Evolutionary conservation across 441 rosid genomes (phyloP).

Genomic region (Aleurites moluccanus): DNA sequence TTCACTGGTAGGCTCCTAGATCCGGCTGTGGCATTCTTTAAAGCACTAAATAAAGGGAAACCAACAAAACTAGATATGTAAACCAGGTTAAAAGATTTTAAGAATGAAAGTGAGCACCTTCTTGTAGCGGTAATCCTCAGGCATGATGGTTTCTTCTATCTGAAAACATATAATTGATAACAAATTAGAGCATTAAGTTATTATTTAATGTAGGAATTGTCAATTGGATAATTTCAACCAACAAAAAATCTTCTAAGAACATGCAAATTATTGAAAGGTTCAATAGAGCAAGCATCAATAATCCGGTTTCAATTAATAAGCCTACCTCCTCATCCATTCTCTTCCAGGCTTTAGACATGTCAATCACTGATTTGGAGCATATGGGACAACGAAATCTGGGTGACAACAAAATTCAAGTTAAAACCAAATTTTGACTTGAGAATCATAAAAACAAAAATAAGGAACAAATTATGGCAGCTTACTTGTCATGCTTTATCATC

Average conservation of each 20-base stretch:
- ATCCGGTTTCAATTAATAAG: slow-evolving; percentile 11
- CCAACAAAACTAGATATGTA: background rate
- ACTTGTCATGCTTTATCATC: slow-evolving; percentile 90
- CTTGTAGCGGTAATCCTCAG: slow-evolving; percentile 76
- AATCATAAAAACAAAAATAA: background rate
- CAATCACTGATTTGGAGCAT: slow-evolving; percentile 84
- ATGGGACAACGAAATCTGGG: slow-evolving; percentile 86
- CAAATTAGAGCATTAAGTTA: background rate
- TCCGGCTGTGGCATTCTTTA: background rate
- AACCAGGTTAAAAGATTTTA: background rate
- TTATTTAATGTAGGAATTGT: background rate
- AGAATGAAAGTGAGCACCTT: slow-evolving; percentile 48
- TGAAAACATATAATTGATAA: slow-evolving; percentile 30
- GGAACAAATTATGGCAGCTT: slow-evolving; percentile 27
- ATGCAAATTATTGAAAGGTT: background rate
- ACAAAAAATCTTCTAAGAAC: background rate
- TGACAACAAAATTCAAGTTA: slow-evolving; percentile 13
- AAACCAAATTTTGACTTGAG: background rate
- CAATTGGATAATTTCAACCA: background rate
- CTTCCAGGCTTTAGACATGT: slow-evolving; percentile 85
- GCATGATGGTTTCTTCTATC: slow-evolving; percentile 88
- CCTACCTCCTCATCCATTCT: slow-evolving; percentile 87
- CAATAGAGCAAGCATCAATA: too few species aligned
- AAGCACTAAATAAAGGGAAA: background rate
- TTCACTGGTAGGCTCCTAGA: background rate